These are phyloP conservation scores for Solanum bulbocastanum DNA, from an alignment of 257 asterid genomes.

Conservation along the genomic window DNA sequence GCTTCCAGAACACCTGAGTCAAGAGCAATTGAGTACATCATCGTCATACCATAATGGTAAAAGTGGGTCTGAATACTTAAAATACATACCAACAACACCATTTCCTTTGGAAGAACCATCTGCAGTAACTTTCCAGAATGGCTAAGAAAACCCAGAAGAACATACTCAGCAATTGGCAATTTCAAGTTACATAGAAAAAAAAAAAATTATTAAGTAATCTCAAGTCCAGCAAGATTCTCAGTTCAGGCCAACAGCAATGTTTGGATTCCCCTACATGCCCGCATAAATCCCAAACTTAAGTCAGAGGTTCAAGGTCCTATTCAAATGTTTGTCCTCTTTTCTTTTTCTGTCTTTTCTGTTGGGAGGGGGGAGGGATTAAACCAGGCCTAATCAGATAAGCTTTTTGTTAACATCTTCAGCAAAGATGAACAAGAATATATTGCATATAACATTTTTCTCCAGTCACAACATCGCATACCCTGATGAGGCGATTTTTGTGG, in stretches of 20 bases:
- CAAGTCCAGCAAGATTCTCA: background rate
- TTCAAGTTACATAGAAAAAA: background rate
- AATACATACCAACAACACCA: constrained; percentile 74
- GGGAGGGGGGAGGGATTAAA: background rate
- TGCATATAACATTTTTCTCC: background rate
- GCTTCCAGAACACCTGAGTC: constrained; percentile 84
- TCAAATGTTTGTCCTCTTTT: background rate
- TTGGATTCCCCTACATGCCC: background rate
- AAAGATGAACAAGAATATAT: background rate
- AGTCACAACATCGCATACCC: constrained; percentile 33
- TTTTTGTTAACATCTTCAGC: background rate
- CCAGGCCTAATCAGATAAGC: background rate
- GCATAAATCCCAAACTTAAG: background rate
- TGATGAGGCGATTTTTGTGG: constrained; percentile 91
- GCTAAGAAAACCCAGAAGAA: constrained; percentile 39
- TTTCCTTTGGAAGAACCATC: constrained; percentile 74
- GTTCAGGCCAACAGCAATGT: background rate
- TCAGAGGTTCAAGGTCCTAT: background rate
- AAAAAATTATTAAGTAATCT: background rate
- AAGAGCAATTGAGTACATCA: constrained; percentile 3
- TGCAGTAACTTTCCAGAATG: constrained; percentile 84
- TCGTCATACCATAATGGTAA: background rate
- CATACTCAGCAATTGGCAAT: background rate
- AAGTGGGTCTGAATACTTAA: background rate
- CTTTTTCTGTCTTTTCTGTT: background rate